A percentile compares a stretch with the other conserved stretches of the same genome.
Conservation (phyloP, 768 basidiomycete species). For the Trametes gibbosa region DNA sequence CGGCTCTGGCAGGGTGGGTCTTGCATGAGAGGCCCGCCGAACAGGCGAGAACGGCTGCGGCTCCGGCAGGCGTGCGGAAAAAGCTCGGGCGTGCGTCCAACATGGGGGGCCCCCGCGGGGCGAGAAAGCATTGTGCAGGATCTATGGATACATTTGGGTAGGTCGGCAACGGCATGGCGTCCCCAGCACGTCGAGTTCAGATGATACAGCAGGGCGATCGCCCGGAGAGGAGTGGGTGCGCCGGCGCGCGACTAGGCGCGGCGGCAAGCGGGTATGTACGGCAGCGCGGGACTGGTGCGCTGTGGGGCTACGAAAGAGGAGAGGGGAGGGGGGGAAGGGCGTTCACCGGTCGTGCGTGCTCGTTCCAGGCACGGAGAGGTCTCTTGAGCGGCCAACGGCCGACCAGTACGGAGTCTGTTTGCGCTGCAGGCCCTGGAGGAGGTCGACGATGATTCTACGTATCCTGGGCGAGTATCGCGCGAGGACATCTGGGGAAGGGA, state of each 20-base stretch:
- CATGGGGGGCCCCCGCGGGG: not conserved
- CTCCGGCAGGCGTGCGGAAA: not conserved
- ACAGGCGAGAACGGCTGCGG: not conserved
- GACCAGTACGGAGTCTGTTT: slow-evolving; percentile 42
- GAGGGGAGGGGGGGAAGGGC: not conserved
- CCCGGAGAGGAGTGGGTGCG: not conserved
- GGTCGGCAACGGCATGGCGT: slow-evolving; percentile 1
- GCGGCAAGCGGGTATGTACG: not conserved
- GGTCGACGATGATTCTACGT: slow-evolving; percentile 34
- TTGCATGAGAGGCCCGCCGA: too few species aligned
- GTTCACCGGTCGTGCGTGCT: slow-evolving; percentile 1
- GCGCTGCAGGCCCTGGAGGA: slow-evolving; percentile 40
- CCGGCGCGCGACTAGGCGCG: not conserved
- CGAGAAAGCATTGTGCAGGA: not conserved
- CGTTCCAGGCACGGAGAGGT: not conserved
- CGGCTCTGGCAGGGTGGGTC: too few species aligned
- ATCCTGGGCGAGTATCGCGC: slow-evolving; percentile 39
- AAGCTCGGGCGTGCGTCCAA: not conserved
- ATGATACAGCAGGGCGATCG: slow-evolving; percentile 3
- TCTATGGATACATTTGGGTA: slow-evolving; percentile 10
- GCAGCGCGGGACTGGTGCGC: not conserved
- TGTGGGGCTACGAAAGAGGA: not conserved
- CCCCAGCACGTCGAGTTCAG: not conserved
- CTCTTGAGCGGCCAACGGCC: slow-evolving; percentile 22
- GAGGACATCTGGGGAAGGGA: slow-evolving; percentile 33